Evolutionary conservation across 2,329 filamentous ascomycete genomes (phyloP).

Genomic region (Ophiostoma angusticollis): DNA sequence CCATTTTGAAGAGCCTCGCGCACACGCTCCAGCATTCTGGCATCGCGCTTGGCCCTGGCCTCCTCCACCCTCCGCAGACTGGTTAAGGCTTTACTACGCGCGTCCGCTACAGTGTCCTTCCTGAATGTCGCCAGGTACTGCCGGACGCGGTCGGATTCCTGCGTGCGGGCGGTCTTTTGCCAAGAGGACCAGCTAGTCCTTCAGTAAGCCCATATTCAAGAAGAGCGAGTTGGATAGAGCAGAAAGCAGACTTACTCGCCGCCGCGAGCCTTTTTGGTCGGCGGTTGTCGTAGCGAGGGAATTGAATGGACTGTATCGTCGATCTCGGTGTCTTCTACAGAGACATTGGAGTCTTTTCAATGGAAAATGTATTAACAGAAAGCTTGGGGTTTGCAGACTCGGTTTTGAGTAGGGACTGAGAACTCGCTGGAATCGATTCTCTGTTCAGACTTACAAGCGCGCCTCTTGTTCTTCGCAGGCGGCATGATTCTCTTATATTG

Average conservation of each 20-base stretch:
- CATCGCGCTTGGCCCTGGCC: background rate
- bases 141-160: slow-evolving; percentile 11
- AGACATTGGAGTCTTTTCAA: background rate
- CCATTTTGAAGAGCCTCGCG: too few relatives aligned
- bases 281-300: background rate
- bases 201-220: too few relatives aligned
- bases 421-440: too few relatives aligned
- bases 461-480: slow-evolving; percentile 4
- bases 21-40: background rate
- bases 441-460: slow-evolving; percentile 7
- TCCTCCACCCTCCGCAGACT: slow-evolving; percentile 3
- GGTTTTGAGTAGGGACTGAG: too few relatives aligned
- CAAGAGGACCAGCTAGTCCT: slow-evolving; percentile 9
- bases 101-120: slow-evolving; percentile 1
- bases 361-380: too few relatives aligned
- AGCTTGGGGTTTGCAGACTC: too few relatives aligned
- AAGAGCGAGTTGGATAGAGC: background rate
- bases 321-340: background rate
- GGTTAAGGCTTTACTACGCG: slow-evolving; percentile 4
- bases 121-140: slow-evolving; percentile 11
- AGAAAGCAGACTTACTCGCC: background rate
- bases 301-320: background rate
- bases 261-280: background rate
- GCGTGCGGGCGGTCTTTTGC: slow-evolving; percentile 8
- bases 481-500: slow-evolving; percentile 5